Conservation (phyloP, 768 basidiomycete species). For the Macrolepiota dolichaula region DNA sequence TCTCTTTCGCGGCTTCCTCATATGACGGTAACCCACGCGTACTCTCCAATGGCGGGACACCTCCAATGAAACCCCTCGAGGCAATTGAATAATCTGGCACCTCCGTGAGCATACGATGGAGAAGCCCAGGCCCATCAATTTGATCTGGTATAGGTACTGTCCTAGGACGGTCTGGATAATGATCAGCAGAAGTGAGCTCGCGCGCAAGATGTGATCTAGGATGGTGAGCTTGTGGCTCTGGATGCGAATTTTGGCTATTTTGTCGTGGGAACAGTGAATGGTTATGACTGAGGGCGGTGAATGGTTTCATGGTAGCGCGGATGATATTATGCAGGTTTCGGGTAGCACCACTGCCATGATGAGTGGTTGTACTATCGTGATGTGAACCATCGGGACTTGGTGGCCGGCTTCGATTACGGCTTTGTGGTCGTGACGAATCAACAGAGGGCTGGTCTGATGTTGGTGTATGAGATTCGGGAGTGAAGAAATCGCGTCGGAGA, state of each 20-base stretch:
- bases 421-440: background rate
- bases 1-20: conserved; percentile 52
- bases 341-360: conserved; percentile 33
- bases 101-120: conserved; percentile 65
- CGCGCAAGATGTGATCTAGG: background rate
- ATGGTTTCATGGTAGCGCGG: conserved; percentile 61
- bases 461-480: background rate
- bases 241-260: background rate
- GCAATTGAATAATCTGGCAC: conserved; percentile 88
- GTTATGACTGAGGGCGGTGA: conserved; percentile 36
- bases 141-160: conserved; percentile 13
- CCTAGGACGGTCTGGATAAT: background rate
- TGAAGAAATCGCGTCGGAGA: conserved; percentile 10
- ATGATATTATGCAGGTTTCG: conserved; percentile 51
- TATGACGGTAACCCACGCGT: conserved; percentile 83
- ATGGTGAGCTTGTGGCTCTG: background rate
- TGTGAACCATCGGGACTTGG: conserved; percentile 3
- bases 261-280: background rate
- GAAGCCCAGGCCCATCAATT: conserved; percentile 23
- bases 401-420: background rate
- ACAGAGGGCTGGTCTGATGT: background rate
- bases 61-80: conserved; percentile 80
- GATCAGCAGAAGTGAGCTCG: background rate
- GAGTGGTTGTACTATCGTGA: background rate
- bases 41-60: conserved; percentile 75